Percentiles rank a stretch among this genome's conserved stretches.
phyloP scores from a whole-genome alignment of 106 monocot species.

The Acanthochlamys bracteata region DNA sequence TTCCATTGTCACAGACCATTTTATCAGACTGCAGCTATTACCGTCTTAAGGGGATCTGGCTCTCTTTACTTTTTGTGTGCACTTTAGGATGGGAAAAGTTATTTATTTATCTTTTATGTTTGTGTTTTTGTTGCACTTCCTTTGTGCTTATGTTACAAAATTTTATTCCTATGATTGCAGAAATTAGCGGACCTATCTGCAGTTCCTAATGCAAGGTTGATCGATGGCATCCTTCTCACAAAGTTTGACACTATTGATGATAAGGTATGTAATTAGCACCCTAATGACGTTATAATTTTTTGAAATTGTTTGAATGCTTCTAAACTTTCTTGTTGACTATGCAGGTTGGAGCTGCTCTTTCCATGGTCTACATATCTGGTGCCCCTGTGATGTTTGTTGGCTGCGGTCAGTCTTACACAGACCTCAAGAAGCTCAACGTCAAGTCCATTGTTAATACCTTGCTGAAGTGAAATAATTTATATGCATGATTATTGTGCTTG shows the following conservation, averaged over 20 bases:
- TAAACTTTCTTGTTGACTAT: not conserved
- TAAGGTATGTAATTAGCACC: slow-evolving; percentile 32
- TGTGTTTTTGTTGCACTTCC: not conserved
- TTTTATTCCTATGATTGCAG: slow-evolving; percentile 23
- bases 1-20: no score
- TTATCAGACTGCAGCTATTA: no score
- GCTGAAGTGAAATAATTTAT: slow-evolving; percentile 37
- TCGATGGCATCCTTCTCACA: slow-evolving; percentile 96
- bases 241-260: slow-evolving; percentile 99
- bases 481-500: not conserved
- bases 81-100: no score
- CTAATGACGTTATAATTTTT: not conserved
- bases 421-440: slow-evolving; percentile 98
- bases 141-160: not conserved
- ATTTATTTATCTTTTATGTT: not conserved
- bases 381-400: slow-evolving; percentile 98
- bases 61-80: no score
- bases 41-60: no score
- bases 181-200: slow-evolving; percentile 84
- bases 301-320: not conserved
- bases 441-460: slow-evolving; percentile 96
- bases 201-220: slow-evolving; percentile 67
- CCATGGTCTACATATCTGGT: slow-evolving; percentile 97
- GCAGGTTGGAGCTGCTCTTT: slow-evolving; percentile 93
- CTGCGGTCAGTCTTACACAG: slow-evolving; percentile 95